Evolutionary conservation across 768 basidiomycete species (phyloP), one percentile per base, ranked within the genome.

Genomic region (Lactifluus echinatus): DNA sequence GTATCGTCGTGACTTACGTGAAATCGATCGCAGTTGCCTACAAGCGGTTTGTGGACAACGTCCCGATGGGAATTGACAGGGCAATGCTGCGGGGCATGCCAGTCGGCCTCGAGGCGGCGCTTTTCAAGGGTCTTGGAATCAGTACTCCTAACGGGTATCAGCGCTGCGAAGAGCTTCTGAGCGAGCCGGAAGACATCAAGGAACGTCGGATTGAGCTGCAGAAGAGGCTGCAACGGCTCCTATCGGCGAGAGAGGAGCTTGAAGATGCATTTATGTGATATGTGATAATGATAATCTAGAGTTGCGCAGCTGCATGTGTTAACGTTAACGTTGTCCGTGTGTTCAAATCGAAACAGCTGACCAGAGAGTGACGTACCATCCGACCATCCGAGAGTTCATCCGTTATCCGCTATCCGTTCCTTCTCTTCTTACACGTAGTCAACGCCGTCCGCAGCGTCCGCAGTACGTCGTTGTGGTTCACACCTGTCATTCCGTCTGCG

Each of bases 21-120:
- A 34, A 11, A 31, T 26, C 23, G 39, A 48, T 31, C 47, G 19
- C 26, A 71, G 82, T 84, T 1, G 76, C 80, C 0, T 83, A 79
- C 66, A 83, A 83, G 66, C 75, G 82, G 2, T 77, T 83, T 57
- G 72, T 72, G 2, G 84, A 86, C 64, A 77, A 74, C 46, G 66
- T 85, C 3, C 80, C 83, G 4, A 69, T 78, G 42, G 75, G 78
- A 3, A 79, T 85, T 54, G 82, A 85, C 59, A 64, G 74, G 40
- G 75, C 78, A 26, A 75, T 83, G 19, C 72, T 83, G 17, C 74
- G 73, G 7, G 83, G 82, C 0, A 54, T 80, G 7, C 44, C 26
- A 19, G 29, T n/a, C 33, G 74, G 75, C 56, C 67, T 85, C 4
- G 68, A 81, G 2, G 63, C 62, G 4, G 71, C 66, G 0, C 67